phyloP scores from a whole-genome alignment of 1,284 basidiomycete genomes.

The Cerrena zonata region DNA sequence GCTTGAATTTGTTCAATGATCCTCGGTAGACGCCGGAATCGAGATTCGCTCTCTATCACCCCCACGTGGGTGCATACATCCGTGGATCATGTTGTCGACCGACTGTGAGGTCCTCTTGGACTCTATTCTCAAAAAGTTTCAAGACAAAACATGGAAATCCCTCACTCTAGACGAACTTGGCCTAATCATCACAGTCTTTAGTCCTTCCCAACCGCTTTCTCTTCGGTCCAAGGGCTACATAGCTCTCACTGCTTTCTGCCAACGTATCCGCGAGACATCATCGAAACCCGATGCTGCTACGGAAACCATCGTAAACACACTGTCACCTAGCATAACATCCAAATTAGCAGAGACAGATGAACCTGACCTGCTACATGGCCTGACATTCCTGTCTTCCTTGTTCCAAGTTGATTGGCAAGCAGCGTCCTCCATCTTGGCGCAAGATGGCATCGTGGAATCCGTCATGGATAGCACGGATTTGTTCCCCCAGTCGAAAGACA shows the following conservation, averaged over 20 bases:
- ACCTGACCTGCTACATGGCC: slow-evolving; percentile 40
- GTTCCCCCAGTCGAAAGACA: slow-evolving; percentile 37
- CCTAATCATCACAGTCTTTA: slow-evolving; percentile 50
- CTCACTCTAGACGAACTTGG: slow-evolving; percentile 52
- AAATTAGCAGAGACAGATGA: slow-evolving; percentile 53
- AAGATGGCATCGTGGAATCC: slow-evolving; percentile 56
- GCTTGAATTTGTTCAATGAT: not conserved
- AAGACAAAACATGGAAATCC: slow-evolving; percentile 26
- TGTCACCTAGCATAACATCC: slow-evolving; percentile 42
- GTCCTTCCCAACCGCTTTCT: slow-evolving; percentile 38
- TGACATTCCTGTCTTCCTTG: slow-evolving; percentile 63
- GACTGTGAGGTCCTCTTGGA: slow-evolving; percentile 22
- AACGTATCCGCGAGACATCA: slow-evolving; percentile 40
- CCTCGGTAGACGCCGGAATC: not conserved
- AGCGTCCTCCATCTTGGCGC: slow-evolving; percentile 55
- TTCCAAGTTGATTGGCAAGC: slow-evolving; percentile 71
- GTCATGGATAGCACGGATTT: slow-evolving; percentile 63
- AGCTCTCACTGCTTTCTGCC: slow-evolving; percentile 58
- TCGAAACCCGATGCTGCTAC: slow-evolving; percentile 35
- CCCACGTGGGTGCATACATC: not conserved
- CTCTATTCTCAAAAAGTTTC: slow-evolving; percentile 31
- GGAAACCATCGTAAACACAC: slow-evolving; percentile 40
- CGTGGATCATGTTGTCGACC: slow-evolving; percentile 2
- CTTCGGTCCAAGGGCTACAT: slow-evolving; percentile 63
- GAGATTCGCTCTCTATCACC: not conserved